Evolutionary conservation across 768 basidiomycete genomes (phyloP), one percentile per base, ranked within the genome.

Genomic region (Boletellus sp.): DNA sequence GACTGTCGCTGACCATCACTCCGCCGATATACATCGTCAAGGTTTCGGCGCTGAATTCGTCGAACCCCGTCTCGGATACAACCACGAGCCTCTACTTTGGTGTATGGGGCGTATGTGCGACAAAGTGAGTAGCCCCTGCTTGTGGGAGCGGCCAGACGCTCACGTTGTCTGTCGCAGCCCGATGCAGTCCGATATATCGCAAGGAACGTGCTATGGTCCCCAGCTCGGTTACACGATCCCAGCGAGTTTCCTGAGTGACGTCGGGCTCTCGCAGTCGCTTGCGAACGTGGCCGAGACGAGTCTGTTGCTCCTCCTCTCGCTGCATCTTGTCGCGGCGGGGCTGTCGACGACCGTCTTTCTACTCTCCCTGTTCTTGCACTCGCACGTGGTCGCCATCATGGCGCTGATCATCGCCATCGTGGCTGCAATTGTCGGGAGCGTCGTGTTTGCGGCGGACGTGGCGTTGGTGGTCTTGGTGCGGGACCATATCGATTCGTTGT

Each of bases 71-170:
- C 31, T 81, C 83, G 11, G 74, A 74, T 52, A 66, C 81, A 12
- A 81, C 82, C 24, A 84, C 81, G 4, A 71, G 75, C 56, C 66
- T 90, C 10, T 76, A 80, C 32, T 85, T 91, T 53, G 91, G 91
- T 4, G 84, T 91, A 6, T 92, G 90, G 85, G 91, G 91, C 1
- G 74, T 84, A 32, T 94, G 91, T 67, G 83, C 83, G 1, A 67
- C 67, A n/a, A 79, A 74, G 81, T 77, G 41, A 52, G 57, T 54
- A 13, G 34, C 32, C 15, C 12, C 4, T 19, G 2, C 15, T 6
- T 31, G 13, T 6, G 3, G 13, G 9, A 19, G 6, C 20, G 1
- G 31, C 17, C 9, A 15, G 32, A 26, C 6, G 23, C 36, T 44
- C n/a, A 50, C 20, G 19, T 1, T 9, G 23, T 24, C 6, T 8